Evolutionary conservation across 2,329 filamentous ascomycete species (phyloP).

Genomic region (Cadophora luteo-olivacea): DNA sequence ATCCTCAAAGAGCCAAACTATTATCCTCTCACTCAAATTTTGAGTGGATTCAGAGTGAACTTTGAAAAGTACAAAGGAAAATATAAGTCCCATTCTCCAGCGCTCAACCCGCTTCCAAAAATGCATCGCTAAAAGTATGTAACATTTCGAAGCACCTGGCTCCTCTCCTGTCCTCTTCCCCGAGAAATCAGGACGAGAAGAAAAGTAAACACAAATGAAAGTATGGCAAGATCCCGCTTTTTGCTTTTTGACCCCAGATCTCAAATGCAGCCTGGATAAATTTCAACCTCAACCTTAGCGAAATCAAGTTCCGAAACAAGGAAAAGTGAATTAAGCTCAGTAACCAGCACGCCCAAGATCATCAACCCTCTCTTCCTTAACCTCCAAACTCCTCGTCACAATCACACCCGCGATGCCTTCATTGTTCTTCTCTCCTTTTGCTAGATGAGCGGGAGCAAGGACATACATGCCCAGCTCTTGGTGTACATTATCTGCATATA

Average conservation of each 20-base stretch:
- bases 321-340: too few species aligned
- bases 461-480: constrained; percentile 7
- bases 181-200: not conserved
- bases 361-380: constrained; percentile 19
- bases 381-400: constrained; percentile 26
- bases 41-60: too few species aligned
- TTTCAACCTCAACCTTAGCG: too few species aligned
- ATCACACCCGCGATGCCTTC: constrained; percentile 3
- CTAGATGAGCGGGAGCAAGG: not conserved
- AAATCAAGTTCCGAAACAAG: too few species aligned
- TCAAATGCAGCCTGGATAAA: too few species aligned
- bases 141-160: not conserved
- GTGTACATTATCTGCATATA: constrained; percentile 13
- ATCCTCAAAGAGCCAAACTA: too few species aligned
- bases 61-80: too few species aligned
- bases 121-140: not conserved
- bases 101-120: not conserved
- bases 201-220: not conserved
- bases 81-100: too few species aligned
- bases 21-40: too few species aligned
- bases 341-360: too few species aligned
- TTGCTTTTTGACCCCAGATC: not conserved
- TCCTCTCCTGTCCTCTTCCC: not conserved
- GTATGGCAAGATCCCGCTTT: not conserved
- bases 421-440: not conserved